Evolutionary conservation across 805 yeast species (phyloP), one percentile per base, ranked within the genome.

Genomic region (Cyberlindnera samutprakarnensis): DNA sequence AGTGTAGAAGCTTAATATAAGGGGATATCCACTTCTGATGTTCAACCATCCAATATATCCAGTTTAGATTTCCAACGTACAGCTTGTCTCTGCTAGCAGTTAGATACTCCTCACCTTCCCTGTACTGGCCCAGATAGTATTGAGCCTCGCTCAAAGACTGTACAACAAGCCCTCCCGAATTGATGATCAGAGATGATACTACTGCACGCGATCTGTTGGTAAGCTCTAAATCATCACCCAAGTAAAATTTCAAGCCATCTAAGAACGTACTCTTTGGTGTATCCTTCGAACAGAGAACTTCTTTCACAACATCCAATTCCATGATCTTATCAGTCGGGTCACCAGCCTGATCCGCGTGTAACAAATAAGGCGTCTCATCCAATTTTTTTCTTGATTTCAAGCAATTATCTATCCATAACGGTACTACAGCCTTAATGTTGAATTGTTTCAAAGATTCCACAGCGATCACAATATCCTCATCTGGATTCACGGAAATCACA

Each of bases 331-430:
- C 19, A 25, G 13, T 26, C 16, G 16, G 30, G 16, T 33, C 37
- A 6, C 36, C 40, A 7, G 40, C 30, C 6, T 38, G 26, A 6
- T 36, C 43, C 4, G 26, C 37, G 4, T 38, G 36, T 12, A 45
- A 27, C 13, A 68, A 43, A 48, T 79, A 83, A 2, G 70, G 68
- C 0, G 49, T 37, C 32, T 74, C 88, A 32, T 70, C 70, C 9
- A 80, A 53, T 31, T 57, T 64, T 28, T 62, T 52, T 18, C 75
- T 64, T 23, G 65, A 50, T 33, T 68, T 72, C 39, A 83, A 61
- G 48, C 88, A 79, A 37, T 72, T 81, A 31, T 78, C 77, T 11
- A 88, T 56, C 96, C 95, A 90, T 14, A 75, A 72, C 0, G 95
- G 94, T 4, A 69, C 61, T 4, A 88, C 92, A 12, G 78, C 66